Evolutionary conservation across 2,329 filamentous ascomycete genomes (phyloP), one percentile per base, ranked within the genome.

Genomic region (Reticulascus tulasneorum): DNA sequence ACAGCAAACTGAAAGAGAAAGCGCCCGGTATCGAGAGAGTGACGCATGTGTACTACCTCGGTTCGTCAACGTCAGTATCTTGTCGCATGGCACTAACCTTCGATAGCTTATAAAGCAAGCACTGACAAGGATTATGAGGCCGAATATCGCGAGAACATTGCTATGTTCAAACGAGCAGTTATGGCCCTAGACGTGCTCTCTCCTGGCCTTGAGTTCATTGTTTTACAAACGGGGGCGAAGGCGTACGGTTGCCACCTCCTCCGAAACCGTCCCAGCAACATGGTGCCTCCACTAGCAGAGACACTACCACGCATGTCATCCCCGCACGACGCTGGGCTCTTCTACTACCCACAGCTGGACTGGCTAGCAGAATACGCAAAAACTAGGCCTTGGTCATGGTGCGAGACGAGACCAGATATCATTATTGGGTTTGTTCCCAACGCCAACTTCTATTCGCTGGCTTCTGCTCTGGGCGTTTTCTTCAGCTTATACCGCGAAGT

Each of bases 31-130:
- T 68, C 8, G 48, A 55, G 8, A 52, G 58, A 18, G 59, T 67
- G 3, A 67, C 63, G 16, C 64, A 69, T 50, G 56, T 67, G 10
- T 65, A 64, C 47, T 69, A 63, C 37, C 44, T 66, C 19, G 58
- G 55, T 58, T 35, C 13, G 49, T 46, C 7, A 20, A 17, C 30
- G n/a, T n/a, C n/a, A n/a, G n/a, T n/a, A n/a, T n/a, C 16, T 25
- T 8, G 17, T 15, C 11, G 16, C 11, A 4, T 9, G 15, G 10
- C n/a, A 29, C 16, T 29, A 7, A 18, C 4, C 8, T 3, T 28
- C 17, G 16, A 29, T 19, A 50, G 63, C 64, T 30, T 67, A 64
- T 50, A 67, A 66, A 46, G 63, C 59, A 11, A 55, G 52, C 12
- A 53, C 55, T 12, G 60, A 69, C 29, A 35, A 26, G 13, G 19